Evolutionary conservation across 179 eudicot species (phyloP), one percentile per base, ranked within the genome.

Genomic region (Silene coronaria): DNA sequence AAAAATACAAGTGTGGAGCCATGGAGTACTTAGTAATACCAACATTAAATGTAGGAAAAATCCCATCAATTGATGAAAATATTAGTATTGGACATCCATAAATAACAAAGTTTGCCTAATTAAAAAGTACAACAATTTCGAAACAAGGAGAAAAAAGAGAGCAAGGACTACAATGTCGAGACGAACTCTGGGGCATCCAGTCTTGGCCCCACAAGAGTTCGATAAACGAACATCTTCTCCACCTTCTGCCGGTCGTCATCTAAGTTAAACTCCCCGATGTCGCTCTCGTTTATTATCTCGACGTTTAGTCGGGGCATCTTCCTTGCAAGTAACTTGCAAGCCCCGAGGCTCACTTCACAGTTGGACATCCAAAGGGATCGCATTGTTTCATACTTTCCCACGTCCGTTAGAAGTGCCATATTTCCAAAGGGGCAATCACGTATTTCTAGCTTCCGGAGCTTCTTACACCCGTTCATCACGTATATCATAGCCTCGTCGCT

Each of bases 361-460:
- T 92, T 85, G 79, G 97, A 91, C 97, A 92, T 92, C 97, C 97
- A 92, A 89, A 92, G 96, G 88, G 93, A 92, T 86, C 97, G 90
- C 97, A 93, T 87, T 83, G 91, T 82, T 71, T 89, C 96, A 83
- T 89, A 89, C 96, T 88, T 90, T 79, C 86, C 90, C 59, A 87
- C 72, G 86, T 88, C 91, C 69, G 77, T 79, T 42, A 89, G 80
- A 83, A 94, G 92, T 46, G 92, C 96, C 82, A 22, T 26, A 61
- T 92, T 76, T 4, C 96, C 94, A 72, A 92, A 92, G 2, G 91
- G 96, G 75, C 96, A 87, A 67, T 90, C 96, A 82, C 92, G 80
- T n/a, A 90, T 87, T 70, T 89, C 94, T 0, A 90, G 85, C 89
- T 90, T 90, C 62, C 89, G 81, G 3, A 94, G 80, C 81, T 86